These are phyloP conservation scores for Clitoria ternatea DNA, from an alignment of 306 rosid genomes.

Conservation along the genomic window DNA sequence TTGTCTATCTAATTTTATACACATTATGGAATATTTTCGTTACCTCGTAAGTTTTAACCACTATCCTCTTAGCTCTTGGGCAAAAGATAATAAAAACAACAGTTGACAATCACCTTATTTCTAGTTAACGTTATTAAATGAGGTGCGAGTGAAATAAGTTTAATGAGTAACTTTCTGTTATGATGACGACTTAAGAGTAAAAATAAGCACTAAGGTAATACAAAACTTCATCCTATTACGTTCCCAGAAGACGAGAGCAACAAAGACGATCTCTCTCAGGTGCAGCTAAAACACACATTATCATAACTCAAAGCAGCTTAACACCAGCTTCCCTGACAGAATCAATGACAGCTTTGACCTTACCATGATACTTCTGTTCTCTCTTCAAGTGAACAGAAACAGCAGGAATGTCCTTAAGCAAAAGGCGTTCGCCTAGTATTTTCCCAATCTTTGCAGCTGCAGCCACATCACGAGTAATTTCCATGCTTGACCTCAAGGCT, in stretches of 20 bases:
- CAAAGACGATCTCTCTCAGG: neutral
- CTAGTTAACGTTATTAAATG: neutral
- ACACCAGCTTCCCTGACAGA: slow-evolving; percentile 72
- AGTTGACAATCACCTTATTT: neutral
- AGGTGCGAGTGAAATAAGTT: neutral
- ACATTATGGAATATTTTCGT: no score
- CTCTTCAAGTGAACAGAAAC: slow-evolving; percentile 74
- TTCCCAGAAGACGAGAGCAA: slow-evolving; percentile 2
- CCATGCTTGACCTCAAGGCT: slow-evolving; percentile 60
- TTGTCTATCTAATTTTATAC: no score
- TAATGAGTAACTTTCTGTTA: neutral
- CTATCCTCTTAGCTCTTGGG: no score
- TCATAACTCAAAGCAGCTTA: slow-evolving; percentile 50
- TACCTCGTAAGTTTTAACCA: no score
- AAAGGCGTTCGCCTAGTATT: slow-evolving; percentile 74
- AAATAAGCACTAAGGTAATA: neutral
- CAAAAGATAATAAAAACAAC: no score
- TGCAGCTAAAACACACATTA: slow-evolving; percentile 19
- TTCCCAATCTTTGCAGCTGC: slow-evolving; percentile 91
- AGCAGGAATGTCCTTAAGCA: slow-evolving; percentile 70
- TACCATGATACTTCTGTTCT: slow-evolving; percentile 92
- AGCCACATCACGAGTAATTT: slow-evolving; percentile 63
- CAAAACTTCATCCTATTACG: neutral
- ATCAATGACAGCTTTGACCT: slow-evolving; percentile 79
- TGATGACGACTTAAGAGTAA: neutral